Conservation (phyloP, 352 stramenopile species). For the Globisporangium echinulatum region DNA sequence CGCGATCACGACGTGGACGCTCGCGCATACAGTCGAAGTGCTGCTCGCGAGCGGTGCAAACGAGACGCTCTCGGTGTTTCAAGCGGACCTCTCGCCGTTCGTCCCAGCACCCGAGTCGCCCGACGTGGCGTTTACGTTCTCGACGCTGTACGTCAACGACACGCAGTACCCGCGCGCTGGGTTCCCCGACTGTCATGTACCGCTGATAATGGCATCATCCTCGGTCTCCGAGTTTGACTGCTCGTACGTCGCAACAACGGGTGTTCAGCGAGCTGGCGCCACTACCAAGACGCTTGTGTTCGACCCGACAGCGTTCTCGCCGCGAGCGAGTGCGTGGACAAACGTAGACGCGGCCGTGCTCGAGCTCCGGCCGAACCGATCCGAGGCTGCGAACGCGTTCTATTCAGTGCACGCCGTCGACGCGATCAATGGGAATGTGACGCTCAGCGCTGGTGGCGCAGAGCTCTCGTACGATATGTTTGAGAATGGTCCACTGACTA, state of each 20-base stretch:
- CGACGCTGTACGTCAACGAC: constrained; percentile 44
- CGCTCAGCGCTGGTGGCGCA: constrained; percentile 39
- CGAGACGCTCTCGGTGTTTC: constrained; percentile 30
- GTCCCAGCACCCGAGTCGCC: constrained; percentile 26
- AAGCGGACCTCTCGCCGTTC: constrained; percentile 37
- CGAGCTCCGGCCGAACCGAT: constrained; percentile 27
- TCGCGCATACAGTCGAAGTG: constrained; percentile 20
- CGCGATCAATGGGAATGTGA: constrained; percentile 14
- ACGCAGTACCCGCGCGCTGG: constrained; percentile 40
- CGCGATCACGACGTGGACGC: constrained; percentile 30
- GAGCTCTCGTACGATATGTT: constrained; percentile 46
- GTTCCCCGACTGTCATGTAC: constrained; percentile 46
- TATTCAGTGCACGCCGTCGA: constrained; percentile 34
- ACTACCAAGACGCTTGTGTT: constrained; percentile 20
- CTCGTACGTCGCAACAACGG: constrained; percentile 20
- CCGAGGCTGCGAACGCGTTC: constrained; percentile 28
- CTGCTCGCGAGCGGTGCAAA: constrained; percentile 10
- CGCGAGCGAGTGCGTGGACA: constrained; percentile 34
- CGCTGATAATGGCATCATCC: too few relatives aligned
- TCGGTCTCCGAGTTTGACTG: constrained; percentile 25
- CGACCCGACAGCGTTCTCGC: constrained; percentile 34
- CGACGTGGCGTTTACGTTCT: constrained; percentile 31
- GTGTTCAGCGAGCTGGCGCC: not conserved
- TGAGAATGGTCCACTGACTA: constrained; percentile 15
- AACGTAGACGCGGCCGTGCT: constrained; percentile 14